These are phyloP conservation scores for Saccharomycopsis schoenii DNA, from an alignment of 805 yeast genomes.

Conservation along the genomic window DNA sequence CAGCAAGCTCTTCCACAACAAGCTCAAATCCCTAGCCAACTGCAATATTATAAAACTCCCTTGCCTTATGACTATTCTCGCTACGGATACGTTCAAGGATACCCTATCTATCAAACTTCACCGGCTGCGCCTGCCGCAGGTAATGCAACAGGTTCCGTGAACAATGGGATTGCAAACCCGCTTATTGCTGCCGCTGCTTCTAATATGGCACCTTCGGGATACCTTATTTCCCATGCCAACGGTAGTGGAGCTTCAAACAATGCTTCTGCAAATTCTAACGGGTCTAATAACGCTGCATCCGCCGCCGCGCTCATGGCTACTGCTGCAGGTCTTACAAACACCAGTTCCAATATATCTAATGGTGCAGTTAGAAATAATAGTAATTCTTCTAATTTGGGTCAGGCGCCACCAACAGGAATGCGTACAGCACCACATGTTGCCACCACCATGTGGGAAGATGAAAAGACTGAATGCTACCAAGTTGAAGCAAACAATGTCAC, in stretches of 20 bases:
- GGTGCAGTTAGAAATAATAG: slow-evolving; percentile 8
- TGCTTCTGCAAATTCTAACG: slow-evolving; percentile 21
- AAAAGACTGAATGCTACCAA: slow-evolving; percentile 60
- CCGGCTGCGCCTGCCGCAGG: background rate
- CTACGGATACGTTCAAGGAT: slow-evolving; percentile 16
- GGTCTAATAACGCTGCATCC: background rate
- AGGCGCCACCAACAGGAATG: slow-evolving; percentile 32
- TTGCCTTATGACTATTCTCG: slow-evolving; percentile 17
- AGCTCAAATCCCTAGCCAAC: slow-evolving; percentile 14
- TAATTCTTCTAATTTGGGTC: slow-evolving; percentile 23
- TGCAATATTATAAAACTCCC: slow-evolving; percentile 15
- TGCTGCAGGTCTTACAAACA: background rate
- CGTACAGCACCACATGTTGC: slow-evolving; percentile 46
- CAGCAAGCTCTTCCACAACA: slow-evolving; percentile 20
- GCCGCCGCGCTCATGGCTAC: slow-evolving; percentile 9
- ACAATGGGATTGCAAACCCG: slow-evolving; percentile 1
- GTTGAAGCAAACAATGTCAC: slow-evolving; percentile 61
- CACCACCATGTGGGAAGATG: slow-evolving; percentile 72
- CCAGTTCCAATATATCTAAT: slow-evolving; percentile 3
- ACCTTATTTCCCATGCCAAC: slow-evolving; percentile 10
- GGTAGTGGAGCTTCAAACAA: slow-evolving; percentile 33
- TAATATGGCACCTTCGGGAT: slow-evolving; percentile 2
- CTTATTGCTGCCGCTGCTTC: slow-evolving; percentile 3
- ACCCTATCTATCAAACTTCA: slow-evolving; percentile 12
- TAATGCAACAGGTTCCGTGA: background rate